Conservation (phyloP, 2,329 filamentous ascomycete species). For the Trichoderma sp. region DNA sequence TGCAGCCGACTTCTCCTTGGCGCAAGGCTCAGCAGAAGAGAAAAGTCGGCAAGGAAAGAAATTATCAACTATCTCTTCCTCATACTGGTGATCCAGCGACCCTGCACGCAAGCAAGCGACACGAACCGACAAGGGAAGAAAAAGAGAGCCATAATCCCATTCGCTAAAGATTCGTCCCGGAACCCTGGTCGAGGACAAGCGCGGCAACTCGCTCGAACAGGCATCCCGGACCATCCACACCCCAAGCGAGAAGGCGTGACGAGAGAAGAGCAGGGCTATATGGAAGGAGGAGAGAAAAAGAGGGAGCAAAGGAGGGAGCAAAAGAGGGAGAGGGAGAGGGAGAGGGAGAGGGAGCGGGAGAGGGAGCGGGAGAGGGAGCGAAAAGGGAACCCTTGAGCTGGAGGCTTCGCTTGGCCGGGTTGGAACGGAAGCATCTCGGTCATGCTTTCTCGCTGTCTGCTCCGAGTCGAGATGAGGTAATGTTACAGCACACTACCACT, state of each 20-base stretch:
- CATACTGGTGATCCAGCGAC: background rate
- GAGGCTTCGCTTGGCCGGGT: background rate
- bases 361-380: background rate
- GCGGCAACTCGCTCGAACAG: conserved; percentile 21
- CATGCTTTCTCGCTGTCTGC: background rate
- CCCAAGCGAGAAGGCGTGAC: conserved; percentile 3
- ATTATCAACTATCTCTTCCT: background rate
- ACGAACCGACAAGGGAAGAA: background rate
- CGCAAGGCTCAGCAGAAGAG: background rate
- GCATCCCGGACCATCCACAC: conserved; percentile 21
- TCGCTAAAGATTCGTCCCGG: conserved; percentile 12
- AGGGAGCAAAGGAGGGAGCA: no score
- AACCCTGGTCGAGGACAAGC: conserved; percentile 10
- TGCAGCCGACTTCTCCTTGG: background rate
- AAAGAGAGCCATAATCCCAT: conserved; percentile 4
- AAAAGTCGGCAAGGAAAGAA: background rate
- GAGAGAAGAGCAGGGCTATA: background rate
- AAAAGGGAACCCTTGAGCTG: background rate
- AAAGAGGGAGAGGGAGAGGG: no score
- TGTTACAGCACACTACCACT: background rate
- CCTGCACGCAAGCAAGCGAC: background rate
- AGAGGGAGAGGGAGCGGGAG: background rate
- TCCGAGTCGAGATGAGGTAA: background rate
- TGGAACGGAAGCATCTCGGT: conserved; percentile 9
- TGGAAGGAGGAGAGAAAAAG: background rate